phyloP scores from a whole-genome alignment of 2,329 filamentous ascomycete species.

The Cordyceps sp. region DNA sequence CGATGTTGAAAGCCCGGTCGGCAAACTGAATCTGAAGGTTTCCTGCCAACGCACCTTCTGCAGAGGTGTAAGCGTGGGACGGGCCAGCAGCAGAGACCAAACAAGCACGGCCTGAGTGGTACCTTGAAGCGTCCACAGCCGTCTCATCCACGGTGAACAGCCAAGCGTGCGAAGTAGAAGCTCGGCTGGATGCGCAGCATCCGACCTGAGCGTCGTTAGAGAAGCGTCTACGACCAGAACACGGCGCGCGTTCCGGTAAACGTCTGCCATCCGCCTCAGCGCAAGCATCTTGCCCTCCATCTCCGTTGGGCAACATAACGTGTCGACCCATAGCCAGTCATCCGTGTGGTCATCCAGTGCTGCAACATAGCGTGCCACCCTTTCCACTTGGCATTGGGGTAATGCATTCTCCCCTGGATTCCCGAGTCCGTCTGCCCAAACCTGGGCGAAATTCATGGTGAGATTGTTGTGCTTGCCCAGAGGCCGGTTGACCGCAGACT shows the following conservation, averaged over 20 bases:
- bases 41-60: slow-evolving; percentile 16
- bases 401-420: slow-evolving; percentile 14
- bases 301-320: slow-evolving; percentile 15
- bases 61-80: background rate
- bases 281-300: slow-evolving; percentile 10
- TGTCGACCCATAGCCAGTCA: slow-evolving; percentile 15
- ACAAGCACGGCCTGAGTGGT: background rate
- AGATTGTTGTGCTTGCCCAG: background rate
- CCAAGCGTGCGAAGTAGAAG: slow-evolving; percentile 13
- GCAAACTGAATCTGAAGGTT: slow-evolving; percentile 16
- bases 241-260: slow-evolving; percentile 14
- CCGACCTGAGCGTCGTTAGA: slow-evolving; percentile 8
- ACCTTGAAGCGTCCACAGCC: slow-evolving; percentile 22
- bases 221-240: slow-evolving; percentile 17
- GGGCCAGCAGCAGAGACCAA: background rate
- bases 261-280: slow-evolving; percentile 14
- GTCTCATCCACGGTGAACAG: slow-evolving; percentile 18
- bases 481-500: background rate
- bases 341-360: slow-evolving; percentile 1
- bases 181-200: slow-evolving; percentile 7
- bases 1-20: slow-evolving; percentile 9
- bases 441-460: slow-evolving; percentile 4
- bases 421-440: slow-evolving; percentile 19
- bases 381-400: slow-evolving; percentile 13
- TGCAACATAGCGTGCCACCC: slow-evolving; percentile 8